Evolutionary conservation across 1,284 basidiomycete species (phyloP), one percentile per base, ranked within the genome.

Genomic region (Takashimella tepidaria): DNA sequence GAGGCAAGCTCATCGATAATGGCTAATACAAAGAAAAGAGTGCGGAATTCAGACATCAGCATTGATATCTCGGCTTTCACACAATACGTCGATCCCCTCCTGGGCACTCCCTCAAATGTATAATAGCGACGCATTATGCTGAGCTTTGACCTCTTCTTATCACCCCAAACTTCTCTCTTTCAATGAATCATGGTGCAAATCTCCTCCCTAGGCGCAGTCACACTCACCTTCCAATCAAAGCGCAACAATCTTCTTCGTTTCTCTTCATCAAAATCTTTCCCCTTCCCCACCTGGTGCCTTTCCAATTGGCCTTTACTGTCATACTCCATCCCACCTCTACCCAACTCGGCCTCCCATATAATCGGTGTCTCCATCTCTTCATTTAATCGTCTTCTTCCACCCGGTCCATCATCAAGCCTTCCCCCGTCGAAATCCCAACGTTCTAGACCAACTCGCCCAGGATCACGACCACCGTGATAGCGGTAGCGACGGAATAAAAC

Each of bases 401-500:
- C n/a, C 51, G 40, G 5, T 47, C 46, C 42, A 51, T 51, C 43
- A 20, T 53, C 54, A 13, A 49, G 19, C 41, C 25, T 23, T 19
- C 31, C 42, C 47, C 41, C 24, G 22, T 25, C 42, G 16, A 45
- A n/a, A 37, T 47, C 42, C 53, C 54, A 26, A 5, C 42, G 25
- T 31, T 13, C 26, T 27, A 25, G 5, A 4, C 19, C 27, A 3
- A 27, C 20, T 13, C 24, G n/a, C n/a, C 4, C 19, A 27, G 12
- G 45, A 20, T 20, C 24, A 5, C 45, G 45, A 4, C 25, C 2
- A 13, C 13, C 25, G 47, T 26, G 25, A 23, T 43, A 44, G n/a
- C 63, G 49, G 5, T 52, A 50, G 22, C 62, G 50, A 41, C 64
- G 56, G 46, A 55, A 57, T 41, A 63, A 47, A 48, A 66, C 37